Conservation (phyloP, 805 yeast genomes). For the Middelhovenomyces tepae region DNA sequence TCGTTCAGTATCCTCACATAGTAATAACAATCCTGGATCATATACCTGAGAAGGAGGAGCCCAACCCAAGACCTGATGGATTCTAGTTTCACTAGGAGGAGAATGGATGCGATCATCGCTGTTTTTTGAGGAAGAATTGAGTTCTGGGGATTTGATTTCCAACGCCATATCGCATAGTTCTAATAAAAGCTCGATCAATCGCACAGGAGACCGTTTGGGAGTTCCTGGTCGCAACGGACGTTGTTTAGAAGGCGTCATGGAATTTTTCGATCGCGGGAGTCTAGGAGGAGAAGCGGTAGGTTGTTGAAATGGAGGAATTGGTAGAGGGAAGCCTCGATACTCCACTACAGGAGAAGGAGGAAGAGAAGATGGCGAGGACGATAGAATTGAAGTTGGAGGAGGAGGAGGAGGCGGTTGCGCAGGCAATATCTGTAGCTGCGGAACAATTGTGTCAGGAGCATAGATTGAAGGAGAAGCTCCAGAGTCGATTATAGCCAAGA, state of each 20-base stretch:
- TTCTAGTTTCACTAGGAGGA: constrained; percentile 25
- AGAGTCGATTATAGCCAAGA: constrained; percentile 26
- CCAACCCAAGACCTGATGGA: constrained; percentile 28
- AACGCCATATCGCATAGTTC: constrained; percentile 72
- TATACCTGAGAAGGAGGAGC: constrained; percentile 40
- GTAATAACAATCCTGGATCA: constrained; percentile 53
- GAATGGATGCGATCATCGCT: constrained; percentile 22
- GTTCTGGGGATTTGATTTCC: constrained; percentile 63
- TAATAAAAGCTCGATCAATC: constrained; percentile 39
- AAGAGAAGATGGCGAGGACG: not conserved
- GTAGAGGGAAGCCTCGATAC: constrained; percentile 11
- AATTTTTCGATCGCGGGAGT: constrained; percentile 5
- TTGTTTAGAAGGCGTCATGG: constrained; percentile 15
- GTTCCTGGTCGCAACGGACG: not conserved
- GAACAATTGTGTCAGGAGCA: constrained; percentile 9
- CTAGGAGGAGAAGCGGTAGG: constrained; percentile 12
- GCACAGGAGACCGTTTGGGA: constrained; percentile 36
- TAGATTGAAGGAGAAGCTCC: constrained; percentile 6
- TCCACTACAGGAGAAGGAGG: constrained; percentile 9
- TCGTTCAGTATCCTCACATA: constrained; percentile 59
- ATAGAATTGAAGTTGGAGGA: not conserved
- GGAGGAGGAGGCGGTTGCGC: no score
- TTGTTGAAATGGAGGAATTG: constrained; percentile 5
- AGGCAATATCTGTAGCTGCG: no score
- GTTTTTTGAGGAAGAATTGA: constrained; percentile 29